These are phyloP conservation scores for Trametes punicea DNA, from an alignment of 768 basidiomycete genomes.

Conservation along the genomic window DNA sequence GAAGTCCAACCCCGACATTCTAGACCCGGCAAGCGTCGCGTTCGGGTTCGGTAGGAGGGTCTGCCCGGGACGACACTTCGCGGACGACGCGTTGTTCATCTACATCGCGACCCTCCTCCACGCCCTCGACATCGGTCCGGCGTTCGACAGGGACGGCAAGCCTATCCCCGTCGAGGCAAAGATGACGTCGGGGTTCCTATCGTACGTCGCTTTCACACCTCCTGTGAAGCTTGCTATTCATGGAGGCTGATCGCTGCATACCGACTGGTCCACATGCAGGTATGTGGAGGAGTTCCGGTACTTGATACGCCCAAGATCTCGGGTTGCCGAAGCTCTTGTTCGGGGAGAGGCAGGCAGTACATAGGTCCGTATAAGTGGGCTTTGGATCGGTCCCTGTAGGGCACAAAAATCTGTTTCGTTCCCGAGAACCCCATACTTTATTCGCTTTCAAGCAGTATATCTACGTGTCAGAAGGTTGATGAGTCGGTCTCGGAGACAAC, in stretches of 20 bases:
- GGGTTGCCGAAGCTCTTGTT: neutral
- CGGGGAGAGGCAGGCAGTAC: neutral
- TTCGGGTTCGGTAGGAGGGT: conserved; percentile 29
- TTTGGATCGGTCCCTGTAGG: no score
- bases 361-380: neutral
- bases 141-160: conserved; percentile 4
- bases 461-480: no score
- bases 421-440: no score
- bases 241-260: no score
- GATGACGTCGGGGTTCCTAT: conserved; percentile 7
- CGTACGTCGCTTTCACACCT: neutral
- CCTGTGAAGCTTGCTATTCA: no score
- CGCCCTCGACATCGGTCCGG: conserved; percentile 10
- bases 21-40: conserved; percentile 11
- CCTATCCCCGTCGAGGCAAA: conserved; percentile 1
- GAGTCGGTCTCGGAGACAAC: no score
- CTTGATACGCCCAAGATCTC: neutral
- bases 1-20: conserved; percentile 2
- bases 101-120: conserved; percentile 12
- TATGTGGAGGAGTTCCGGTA: neutral
- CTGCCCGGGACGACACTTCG: conserved; percentile 20
- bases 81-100: conserved; percentile 13
- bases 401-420: no score
- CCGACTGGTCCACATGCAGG: no score
- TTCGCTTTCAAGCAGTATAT: no score